Percentiles rank a stretch among this genome's conserved stretches.
Conservation (phyloP, 148 eudicot genomes). For the Mesembryanthemum crystallinum region DNA sequence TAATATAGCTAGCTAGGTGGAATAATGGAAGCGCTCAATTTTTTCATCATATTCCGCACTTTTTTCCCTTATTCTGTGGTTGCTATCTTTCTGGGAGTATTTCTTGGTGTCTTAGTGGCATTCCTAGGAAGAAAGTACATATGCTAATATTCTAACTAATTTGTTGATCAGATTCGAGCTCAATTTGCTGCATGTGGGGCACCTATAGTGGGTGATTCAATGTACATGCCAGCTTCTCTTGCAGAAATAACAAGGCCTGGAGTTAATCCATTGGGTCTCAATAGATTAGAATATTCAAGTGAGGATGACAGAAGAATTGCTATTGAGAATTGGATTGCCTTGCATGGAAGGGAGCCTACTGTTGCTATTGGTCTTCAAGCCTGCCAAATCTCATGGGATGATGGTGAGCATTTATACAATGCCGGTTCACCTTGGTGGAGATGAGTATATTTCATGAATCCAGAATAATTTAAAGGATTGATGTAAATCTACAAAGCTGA, state of each 20-base stretch:
- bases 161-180: conserved; percentile 69
- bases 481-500: background rate
- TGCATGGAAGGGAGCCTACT: conserved; percentile 82
- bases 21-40: too few species aligned
- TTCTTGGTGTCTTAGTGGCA: background rate
- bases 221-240: conserved; percentile 87
- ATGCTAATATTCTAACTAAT: background rate
- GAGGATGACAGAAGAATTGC: conserved; percentile 48
- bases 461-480: background rate
- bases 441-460: conserved; percentile 29
- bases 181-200: conserved; percentile 93
- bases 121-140: background rate
- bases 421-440: conserved; percentile 98
- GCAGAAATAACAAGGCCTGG: conserved; percentile 64
- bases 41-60: background rate
- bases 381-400: conserved; percentile 93
- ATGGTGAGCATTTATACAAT: conserved; percentile 64
- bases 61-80: background rate
- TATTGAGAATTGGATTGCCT: conserved; percentile 63
- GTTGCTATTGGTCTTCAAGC: conserved; percentile 96
- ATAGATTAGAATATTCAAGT: conserved; percentile 33
- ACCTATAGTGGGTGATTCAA: conserved; percentile 90
- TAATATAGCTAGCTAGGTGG: too few species aligned
- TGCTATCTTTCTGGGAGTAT: background rate
- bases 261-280: conserved; percentile 60